Evolutionary conservation across 306 rosid species (phyloP), one percentile per base, ranked within the genome.

Genomic region (Lupinus albus): DNA sequence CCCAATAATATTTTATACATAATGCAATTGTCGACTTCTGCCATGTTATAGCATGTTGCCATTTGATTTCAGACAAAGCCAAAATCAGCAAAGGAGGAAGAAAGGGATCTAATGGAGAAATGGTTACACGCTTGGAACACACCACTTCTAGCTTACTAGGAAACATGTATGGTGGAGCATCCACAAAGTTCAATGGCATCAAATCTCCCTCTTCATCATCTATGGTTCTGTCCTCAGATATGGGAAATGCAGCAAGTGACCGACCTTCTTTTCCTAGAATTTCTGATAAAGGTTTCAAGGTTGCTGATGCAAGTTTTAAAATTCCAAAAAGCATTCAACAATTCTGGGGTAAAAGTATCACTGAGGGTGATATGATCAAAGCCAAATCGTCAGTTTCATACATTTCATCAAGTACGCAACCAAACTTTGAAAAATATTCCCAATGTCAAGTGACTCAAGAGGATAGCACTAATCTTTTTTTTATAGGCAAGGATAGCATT

Each of bases 31-130:
- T 48, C 57, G 47, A 67, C 50, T 49, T 76, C 49, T 70, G 11
- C 28, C 36, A 42, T 66, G 67, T 64, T 76, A 59, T 74, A 78
- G 28, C 52, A 61, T 39, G 39, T 46, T 60, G 33, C 48, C 57
- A 77, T 73, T 80, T 50, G 76, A 78, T 80, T 80, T 76, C 95
- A 86, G 97, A 71, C 61, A 58, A 64, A 36, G 6, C 12, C 68
- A 55, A 77, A 83, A 78, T 78, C 72, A 20, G 71, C 11, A 11
- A 70, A 45, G 65, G 51, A 64, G 73, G 75, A 63, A 20, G 62
- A 56, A 64, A 64, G 55, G 80, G 78, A 64, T 32, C 67, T 57
- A 49, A 53, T 44, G 76, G 59, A 36, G 85, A 79, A 39, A 70
- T 25, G 28, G 14, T 55, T 61, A 35, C 47, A 68, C 76, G 76